A percentile compares a stretch with the other conserved stretches of the same genome.
Evolutionary conservation across 176 grass and related monocot species (phyloP).

Genomic region (Oropetium thomaeum): DNA sequence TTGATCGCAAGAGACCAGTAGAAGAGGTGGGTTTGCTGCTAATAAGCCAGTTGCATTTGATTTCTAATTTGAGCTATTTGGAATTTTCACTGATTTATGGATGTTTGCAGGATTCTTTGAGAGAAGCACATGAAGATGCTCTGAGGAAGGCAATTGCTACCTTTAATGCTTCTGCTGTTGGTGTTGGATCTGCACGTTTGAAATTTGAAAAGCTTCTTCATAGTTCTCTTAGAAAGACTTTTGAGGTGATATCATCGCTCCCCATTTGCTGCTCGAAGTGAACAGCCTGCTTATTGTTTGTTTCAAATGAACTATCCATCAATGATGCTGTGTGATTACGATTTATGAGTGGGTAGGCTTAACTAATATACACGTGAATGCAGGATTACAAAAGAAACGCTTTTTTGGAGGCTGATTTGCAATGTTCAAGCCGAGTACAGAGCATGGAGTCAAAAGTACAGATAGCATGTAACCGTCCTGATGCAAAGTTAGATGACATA

Average conservation of each 20-base stretch:
- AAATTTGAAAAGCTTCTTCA: constrained; percentile 96
- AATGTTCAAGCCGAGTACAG: constrained; percentile 75
- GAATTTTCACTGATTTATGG: neutral
- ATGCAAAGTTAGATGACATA: constrained; percentile 80
- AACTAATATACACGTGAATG: constrained; percentile 20
- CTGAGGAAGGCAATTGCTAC: constrained; percentile 57
- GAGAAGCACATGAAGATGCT: constrained; percentile 79
- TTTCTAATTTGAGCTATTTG: constrained; percentile 19
- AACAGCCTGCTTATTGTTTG: neutral
- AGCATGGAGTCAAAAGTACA: constrained; percentile 75
- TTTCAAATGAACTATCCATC: neutral
- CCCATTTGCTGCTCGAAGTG: neutral
- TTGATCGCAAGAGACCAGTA: constrained; percentile 63
- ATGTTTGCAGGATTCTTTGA: constrained; percentile 55
- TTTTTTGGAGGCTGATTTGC: constrained; percentile 85
- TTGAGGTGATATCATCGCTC: constrained; percentile 59
- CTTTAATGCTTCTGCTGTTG: constrained; percentile 75
- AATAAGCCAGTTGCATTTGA: constrained; percentile 5
- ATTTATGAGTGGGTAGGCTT: neutral
- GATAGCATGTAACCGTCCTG: constrained; percentile 58
- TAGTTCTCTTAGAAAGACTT: constrained; percentile 63
- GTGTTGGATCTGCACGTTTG: constrained; percentile 57
- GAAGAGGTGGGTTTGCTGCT: constrained; percentile 68
- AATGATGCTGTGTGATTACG: neutral
- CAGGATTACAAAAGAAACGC: constrained; percentile 89